Conservation (phyloP, 208 protist genomes). For the Zelonia costaricensis region DNA sequence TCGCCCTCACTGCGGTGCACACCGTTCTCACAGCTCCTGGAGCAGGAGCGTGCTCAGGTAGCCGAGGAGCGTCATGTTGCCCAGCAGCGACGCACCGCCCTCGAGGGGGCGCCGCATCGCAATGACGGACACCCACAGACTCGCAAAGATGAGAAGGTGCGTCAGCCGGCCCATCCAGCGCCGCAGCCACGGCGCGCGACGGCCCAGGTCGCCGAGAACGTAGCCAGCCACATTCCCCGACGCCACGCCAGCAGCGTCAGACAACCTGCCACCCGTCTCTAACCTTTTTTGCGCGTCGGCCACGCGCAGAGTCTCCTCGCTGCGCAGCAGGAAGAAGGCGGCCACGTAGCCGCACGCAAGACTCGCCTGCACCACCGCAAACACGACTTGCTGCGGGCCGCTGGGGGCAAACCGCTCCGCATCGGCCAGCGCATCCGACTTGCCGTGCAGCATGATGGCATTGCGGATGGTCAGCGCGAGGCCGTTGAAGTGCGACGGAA, state of each 20-base stretch:
- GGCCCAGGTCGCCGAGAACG: slow-evolving; percentile 42
- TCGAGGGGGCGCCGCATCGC: slow-evolving; percentile 64
- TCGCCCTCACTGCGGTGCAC: no score
- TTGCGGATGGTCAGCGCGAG: slow-evolving; percentile 65
- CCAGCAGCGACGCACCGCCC: slow-evolving; percentile 36
- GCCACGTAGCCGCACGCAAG: slow-evolving; percentile 40
- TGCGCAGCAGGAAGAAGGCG: slow-evolving; percentile 32
- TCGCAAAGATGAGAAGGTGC: slow-evolving; percentile 18
- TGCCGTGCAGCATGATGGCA: slow-evolving; percentile 37
- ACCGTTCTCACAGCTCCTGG: slow-evolving; percentile 20
- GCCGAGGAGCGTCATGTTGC: slow-evolving; percentile 40
- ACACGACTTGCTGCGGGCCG: slow-evolving; percentile 35
- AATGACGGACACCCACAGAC: slow-evolving; percentile 47
- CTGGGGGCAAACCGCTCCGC: slow-evolving; percentile 41
- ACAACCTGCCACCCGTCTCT: no score
- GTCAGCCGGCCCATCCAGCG: neutral
- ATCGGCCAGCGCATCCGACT: slow-evolving; percentile 37
- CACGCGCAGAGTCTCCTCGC: slow-evolving; percentile 22
- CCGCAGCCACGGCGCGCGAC: slow-evolving; percentile 23
- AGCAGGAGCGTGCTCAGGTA: slow-evolving; percentile 34
- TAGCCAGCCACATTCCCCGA: slow-evolving; percentile 18
- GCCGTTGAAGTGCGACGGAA: slow-evolving; percentile 70
- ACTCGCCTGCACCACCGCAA: slow-evolving; percentile 35
- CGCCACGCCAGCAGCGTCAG: slow-evolving; percentile 5
- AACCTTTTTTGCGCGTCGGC: slow-evolving; percentile 8